phyloP scores from a whole-genome alignment of 257 asterid genomes.

The Petunia secreta region DNA sequence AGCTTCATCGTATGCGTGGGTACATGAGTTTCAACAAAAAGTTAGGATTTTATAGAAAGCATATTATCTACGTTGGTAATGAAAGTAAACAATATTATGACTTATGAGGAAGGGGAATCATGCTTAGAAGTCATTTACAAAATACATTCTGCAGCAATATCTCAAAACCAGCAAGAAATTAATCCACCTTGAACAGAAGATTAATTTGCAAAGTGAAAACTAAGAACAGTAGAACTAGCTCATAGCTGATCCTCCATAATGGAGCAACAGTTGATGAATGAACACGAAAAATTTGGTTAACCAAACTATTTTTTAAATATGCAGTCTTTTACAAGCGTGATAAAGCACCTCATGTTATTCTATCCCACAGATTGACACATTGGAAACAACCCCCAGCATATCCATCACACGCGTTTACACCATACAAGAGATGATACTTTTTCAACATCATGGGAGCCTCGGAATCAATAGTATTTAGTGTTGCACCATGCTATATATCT shows the following conservation, averaged over 20 bases:
- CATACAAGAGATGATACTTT: not conserved
- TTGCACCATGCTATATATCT: not conserved
- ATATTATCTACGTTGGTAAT: not conserved
- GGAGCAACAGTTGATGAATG: not conserved
- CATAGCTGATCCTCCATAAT: not conserved
- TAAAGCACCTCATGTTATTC: not conserved
- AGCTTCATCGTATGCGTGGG: not conserved
- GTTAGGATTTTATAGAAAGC: not conserved
- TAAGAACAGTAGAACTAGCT: not conserved
- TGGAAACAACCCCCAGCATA: not conserved
- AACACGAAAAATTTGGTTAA: not conserved
- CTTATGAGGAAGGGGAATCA: not conserved
- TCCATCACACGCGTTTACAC: not conserved
- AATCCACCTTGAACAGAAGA: not conserved
- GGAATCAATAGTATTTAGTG: not conserved
- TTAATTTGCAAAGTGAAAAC: not conserved
- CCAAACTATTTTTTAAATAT: not conserved
- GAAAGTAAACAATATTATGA: not conserved
- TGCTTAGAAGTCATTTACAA: not conserved
- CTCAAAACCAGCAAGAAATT: conserved; percentile 22
- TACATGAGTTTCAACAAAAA: not conserved
- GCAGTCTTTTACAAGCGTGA: not conserved
- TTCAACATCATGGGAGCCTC: not conserved
- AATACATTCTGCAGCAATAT: conserved; percentile 11
- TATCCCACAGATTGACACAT: not conserved